Evolutionary conservation across 2,329 filamentous ascomycete genomes (phyloP).

Genomic region (Ophiostoma ulmi): DNA sequence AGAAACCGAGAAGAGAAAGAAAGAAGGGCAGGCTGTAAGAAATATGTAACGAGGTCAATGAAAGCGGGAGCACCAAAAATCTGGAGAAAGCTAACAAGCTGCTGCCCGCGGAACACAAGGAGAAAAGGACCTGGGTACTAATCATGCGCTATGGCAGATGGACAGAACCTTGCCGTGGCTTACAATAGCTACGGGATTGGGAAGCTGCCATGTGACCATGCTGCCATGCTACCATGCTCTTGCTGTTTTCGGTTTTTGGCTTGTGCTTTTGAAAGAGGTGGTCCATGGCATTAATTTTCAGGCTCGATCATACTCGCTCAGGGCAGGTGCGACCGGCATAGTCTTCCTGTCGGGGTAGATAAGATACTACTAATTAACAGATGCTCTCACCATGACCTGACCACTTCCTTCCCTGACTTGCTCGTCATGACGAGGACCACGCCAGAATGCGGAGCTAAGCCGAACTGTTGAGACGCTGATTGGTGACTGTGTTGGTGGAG

Average conservation of each 20-base stretch:
- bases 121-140: neutral
- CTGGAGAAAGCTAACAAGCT: slow-evolving; percentile 13
- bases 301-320: neutral
- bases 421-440: slow-evolving; percentile 9
- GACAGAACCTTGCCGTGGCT: neutral
- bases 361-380: neutral
- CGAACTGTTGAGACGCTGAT: slow-evolving; percentile 42
- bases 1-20: neutral
- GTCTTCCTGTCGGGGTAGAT: neutral
- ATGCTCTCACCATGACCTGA: neutral
- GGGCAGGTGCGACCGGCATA: neutral
- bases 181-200: neutral
- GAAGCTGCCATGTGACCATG: neutral
- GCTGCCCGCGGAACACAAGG: neutral
- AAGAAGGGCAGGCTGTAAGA: slow-evolving; percentile 5
- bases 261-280: neutral
- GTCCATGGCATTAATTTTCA: neutral
- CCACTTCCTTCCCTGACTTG: neutral
- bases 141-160: slow-evolving; percentile 8
- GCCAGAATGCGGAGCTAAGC: slow-evolving; percentile 27
- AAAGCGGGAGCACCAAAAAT: slow-evolving; percentile 18
- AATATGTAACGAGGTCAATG: slow-evolving; percentile 8
- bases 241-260: slow-evolving; percentile 7
- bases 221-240: neutral
- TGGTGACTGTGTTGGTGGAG: slow-evolving; percentile 31